These are phyloP conservation scores for Neurospora terricola DNA, from an alignment of 495 filamentous ascomycete genomes.

Conservation along the genomic window DNA sequence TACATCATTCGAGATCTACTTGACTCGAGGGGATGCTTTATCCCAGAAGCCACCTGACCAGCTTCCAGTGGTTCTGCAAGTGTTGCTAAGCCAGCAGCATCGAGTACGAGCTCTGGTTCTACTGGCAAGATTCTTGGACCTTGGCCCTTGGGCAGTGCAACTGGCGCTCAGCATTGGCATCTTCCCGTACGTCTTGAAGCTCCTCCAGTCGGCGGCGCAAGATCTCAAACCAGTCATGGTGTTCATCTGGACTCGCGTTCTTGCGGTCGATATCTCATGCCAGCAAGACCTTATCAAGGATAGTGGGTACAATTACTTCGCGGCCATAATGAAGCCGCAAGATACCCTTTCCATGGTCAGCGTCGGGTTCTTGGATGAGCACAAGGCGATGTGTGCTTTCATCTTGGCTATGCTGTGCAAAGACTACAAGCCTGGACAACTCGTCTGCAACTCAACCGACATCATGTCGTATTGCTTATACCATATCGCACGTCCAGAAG, in stretches of 20 bases:
- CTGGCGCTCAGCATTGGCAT: conserved; percentile 95
- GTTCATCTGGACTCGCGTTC: conserved; percentile 96
- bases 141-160: conserved; percentile 96
- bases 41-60: conserved; percentile 84
- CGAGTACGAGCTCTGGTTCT: conserved; percentile 86
- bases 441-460: conserved; percentile 74
- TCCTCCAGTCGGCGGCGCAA: conserved; percentile 87
- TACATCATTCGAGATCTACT: conserved; percentile 93
- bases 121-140: conserved; percentile 84
- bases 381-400: conserved; percentile 98
- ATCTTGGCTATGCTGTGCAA: conserved; percentile 96
- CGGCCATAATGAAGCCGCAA: conserved; percentile 73
- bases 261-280: conserved; percentile 88
- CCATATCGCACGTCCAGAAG: conserved; percentile 75
- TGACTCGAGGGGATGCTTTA: conserved; percentile 72
- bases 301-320: conserved; percentile 94
- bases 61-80: conserved; percentile 90
- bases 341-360: conserved; percentile 77
- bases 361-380: conserved; percentile 75
- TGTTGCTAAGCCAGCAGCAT: conserved; percentile 91
- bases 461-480: conserved; percentile 75
- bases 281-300: conserved; percentile 92
- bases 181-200: conserved; percentile 94
- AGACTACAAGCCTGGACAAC: conserved; percentile 79
- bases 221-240: conserved; percentile 98